A percentile compares a stretch with the other conserved stretches of the same genome.
Evolutionary conservation across 768 basidiomycete genomes (phyloP).

Genomic region (Hygrocybe coccinea): DNA sequence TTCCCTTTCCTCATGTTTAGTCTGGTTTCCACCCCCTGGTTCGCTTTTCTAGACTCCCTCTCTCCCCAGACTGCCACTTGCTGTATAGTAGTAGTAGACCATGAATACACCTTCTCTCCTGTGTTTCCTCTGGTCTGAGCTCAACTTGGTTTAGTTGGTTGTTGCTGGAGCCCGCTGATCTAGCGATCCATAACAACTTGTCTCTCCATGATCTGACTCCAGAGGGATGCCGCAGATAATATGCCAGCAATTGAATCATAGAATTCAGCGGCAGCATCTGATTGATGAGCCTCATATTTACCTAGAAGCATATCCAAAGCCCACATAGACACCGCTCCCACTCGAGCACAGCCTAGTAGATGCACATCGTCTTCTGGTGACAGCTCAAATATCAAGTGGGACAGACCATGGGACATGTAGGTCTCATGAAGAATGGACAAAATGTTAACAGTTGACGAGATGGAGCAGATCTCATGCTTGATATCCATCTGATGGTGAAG

Average conservation of each 20-base stretch:
- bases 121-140: too few species aligned
- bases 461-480: not conserved
- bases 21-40: too few species aligned
- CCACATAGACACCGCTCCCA: not conserved
- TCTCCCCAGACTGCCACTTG: too few species aligned
- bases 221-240: not conserved
- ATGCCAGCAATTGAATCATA: not conserved
- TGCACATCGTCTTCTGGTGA: not conserved
- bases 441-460: not conserved
- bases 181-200: too few species aligned
- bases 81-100: too few species aligned
- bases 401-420: not conserved
- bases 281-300: not conserved
- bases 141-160: too few species aligned
- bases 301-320: not conserved
- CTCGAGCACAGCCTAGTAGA: not conserved
- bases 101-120: too few species aligned
- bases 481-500: not conserved
- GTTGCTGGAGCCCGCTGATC: too few species aligned
- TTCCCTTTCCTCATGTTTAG: too few species aligned
- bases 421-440: not conserved
- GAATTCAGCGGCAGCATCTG: not conserved
- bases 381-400: slow-evolving; percentile 2
- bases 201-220: slow-evolving; percentile 1
- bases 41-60: too few species aligned